Conservation (phyloP, 495 filamentous ascomycete species). For the Lophiotrema nucula region DNA sequence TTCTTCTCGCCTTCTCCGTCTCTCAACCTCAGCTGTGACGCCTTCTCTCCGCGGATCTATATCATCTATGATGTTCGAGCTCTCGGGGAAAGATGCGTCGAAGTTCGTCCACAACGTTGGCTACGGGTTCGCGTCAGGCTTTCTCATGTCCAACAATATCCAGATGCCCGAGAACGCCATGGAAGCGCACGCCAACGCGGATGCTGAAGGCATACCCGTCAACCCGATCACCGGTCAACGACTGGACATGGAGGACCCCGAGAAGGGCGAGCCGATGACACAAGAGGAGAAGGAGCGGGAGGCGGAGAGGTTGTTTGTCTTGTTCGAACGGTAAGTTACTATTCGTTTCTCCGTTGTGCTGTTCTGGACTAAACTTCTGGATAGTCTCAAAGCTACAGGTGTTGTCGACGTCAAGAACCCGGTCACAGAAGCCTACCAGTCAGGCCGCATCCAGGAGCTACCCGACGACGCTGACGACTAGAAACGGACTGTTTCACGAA, state of each 20-base stretch:
- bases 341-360: background rate
- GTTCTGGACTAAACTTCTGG: background rate
- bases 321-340: slow-evolving; percentile 78
- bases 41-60: slow-evolving; percentile 73
- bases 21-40: slow-evolving; percentile 70
- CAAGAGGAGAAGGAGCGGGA: slow-evolving; percentile 89
- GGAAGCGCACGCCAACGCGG: slow-evolving; percentile 53
- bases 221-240: slow-evolving; percentile 93
- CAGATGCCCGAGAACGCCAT: slow-evolving; percentile 65
- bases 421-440: slow-evolving; percentile 67
- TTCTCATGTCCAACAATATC: slow-evolving; percentile 77
- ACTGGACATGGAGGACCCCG: slow-evolving; percentile 62
- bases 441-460: slow-evolving; percentile 79
- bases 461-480: slow-evolving; percentile 24
- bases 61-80: slow-evolving; percentile 77
- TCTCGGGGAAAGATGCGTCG: slow-evolving; percentile 60
- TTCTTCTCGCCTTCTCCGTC: slow-evolving; percentile 71
- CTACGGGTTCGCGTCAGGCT: slow-evolving; percentile 89
- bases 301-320: slow-evolving; percentile 86
- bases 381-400: slow-evolving; percentile 76
- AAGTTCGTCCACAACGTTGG: slow-evolving; percentile 49
- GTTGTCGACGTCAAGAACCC: slow-evolving; percentile 84
- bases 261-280: slow-evolving; percentile 69
- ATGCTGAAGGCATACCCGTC: slow-evolving; percentile 46
- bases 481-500: background rate